Conservation (phyloP, 2,329 filamentous ascomycete genomes). For the Ophiosphaerella korrae region DNA sequence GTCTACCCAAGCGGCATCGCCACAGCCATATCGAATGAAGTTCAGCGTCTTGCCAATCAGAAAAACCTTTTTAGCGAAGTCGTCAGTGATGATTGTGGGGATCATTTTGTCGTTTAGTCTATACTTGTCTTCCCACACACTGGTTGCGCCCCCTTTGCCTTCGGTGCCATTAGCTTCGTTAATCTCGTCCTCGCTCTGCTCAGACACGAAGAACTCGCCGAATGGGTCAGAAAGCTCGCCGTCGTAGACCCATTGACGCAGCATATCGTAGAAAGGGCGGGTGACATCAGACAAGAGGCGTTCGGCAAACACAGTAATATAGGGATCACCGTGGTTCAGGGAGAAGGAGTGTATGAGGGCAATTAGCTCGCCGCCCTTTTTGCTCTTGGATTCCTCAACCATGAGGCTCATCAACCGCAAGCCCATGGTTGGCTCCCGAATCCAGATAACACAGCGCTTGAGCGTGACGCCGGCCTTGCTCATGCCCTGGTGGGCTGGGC, state of each 20-base stretch:
- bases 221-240: slow-evolving; percentile 97
- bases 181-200: slow-evolving; percentile 66
- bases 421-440: slow-evolving; percentile 93
- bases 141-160: slow-evolving; percentile 68
- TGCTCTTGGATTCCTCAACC: slow-evolving; percentile 82
- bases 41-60: slow-evolving; percentile 97
- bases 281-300: slow-evolving; percentile 85
- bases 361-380: slow-evolving; percentile 89
- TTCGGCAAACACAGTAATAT: slow-evolving; percentile 92
- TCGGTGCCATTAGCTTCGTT: slow-evolving; percentile 48
- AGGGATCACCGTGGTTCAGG: slow-evolving; percentile 90
- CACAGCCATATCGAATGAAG: slow-evolving; percentile 95
- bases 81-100: slow-evolving; percentile 87
- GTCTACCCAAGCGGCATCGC: slow-evolving; percentile 93
- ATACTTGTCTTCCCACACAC: slow-evolving; percentile 98
- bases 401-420: slow-evolving; percentile 91
- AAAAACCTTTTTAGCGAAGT: slow-evolving; percentile 96
- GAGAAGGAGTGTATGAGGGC: slow-evolving; percentile 93
- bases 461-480: slow-evolving; percentile 89
- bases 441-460: slow-evolving; percentile 97
- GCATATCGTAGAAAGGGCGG: slow-evolving; percentile 92
- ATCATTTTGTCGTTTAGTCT: slow-evolving; percentile 84
- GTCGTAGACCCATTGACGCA: slow-evolving; percentile 97
- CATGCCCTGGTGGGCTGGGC: slow-evolving; percentile 70
- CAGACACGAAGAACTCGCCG: slow-evolving; percentile 90